Evolutionary conservation across 2,329 filamentous ascomycete genomes (phyloP).

Genomic region (Xylaria sp.): DNA sequence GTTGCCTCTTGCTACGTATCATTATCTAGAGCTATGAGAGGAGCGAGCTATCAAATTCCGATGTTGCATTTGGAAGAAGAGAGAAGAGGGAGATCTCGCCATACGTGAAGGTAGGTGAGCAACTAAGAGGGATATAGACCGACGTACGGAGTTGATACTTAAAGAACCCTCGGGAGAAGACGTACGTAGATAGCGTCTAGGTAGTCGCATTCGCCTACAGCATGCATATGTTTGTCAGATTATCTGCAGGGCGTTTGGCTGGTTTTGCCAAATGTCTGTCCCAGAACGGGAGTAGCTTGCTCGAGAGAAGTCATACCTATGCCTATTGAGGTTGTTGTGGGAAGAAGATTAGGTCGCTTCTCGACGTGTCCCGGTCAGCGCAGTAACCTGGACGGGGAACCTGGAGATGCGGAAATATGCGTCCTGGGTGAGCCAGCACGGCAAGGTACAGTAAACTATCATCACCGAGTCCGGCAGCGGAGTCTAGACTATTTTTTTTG

Average conservation of each 20-base stretch:
- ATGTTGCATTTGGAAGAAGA: not conserved
- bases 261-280: not conserved
- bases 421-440: not conserved
- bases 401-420: constrained; percentile 12
- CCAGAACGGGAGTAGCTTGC: not conserved
- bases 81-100: not conserved
- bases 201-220: constrained; percentile 10
- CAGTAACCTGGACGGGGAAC: not conserved
- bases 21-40: not conserved
- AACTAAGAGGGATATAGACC: not conserved
- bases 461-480: not conserved
- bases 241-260: not conserved
- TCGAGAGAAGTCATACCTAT: not conserved
- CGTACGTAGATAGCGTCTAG: not conserved
- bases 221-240: not conserved
- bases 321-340: too few species aligned
- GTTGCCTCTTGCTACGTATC: not conserved
- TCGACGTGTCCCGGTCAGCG: not conserved
- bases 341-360: not conserved
- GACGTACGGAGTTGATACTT: not conserved
- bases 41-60: not conserved
- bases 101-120: not conserved
- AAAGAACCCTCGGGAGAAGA: not conserved
- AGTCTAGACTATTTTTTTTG: not conserved
- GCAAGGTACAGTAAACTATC: not conserved